These are phyloP conservation scores for Viola pubescens DNA, from an alignment of 441 rosid species.

Conservation along the genomic window DNA sequence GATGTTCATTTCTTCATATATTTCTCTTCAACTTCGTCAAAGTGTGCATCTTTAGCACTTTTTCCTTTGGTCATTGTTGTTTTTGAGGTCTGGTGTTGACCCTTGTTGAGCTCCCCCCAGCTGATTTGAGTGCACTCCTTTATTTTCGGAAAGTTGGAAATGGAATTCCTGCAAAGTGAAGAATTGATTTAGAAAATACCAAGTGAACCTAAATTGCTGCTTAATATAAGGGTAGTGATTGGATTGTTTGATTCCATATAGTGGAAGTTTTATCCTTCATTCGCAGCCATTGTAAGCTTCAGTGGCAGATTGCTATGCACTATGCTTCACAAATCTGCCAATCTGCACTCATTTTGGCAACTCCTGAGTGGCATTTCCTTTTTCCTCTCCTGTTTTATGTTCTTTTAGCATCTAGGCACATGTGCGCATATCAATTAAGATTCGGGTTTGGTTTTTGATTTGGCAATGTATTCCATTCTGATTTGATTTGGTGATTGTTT, in stretches of 20 bases:
- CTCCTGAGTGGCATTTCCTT: background rate
- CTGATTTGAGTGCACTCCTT: background rate
- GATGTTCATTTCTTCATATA: background rate
- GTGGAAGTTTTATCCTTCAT: too few relatives aligned
- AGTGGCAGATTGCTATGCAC: too few relatives aligned
- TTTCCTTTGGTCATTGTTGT: background rate
- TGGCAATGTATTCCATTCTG: background rate
- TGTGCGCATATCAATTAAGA: background rate
- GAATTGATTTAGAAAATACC: background rate
- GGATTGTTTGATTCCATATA: too few relatives aligned
- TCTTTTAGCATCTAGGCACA: background rate
- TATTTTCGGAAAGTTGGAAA: background rate
- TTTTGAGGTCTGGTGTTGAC: constrained; percentile 11
- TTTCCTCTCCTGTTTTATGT: background rate
- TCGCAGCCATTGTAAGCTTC: too few relatives aligned
- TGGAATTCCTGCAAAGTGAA: background rate
- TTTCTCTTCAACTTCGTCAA: background rate
- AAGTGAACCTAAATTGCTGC: too few relatives aligned
- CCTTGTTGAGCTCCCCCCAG: background rate
- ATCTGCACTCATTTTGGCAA: background rate
- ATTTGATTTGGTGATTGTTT: constrained; percentile 4
- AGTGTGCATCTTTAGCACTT: background rate
- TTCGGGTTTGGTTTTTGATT: background rate
- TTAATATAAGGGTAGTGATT: too few relatives aligned
- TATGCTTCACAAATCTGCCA: background rate